Conservation (phyloP, 345 rosid genomes). For the Populus pruinosa region DNA sequence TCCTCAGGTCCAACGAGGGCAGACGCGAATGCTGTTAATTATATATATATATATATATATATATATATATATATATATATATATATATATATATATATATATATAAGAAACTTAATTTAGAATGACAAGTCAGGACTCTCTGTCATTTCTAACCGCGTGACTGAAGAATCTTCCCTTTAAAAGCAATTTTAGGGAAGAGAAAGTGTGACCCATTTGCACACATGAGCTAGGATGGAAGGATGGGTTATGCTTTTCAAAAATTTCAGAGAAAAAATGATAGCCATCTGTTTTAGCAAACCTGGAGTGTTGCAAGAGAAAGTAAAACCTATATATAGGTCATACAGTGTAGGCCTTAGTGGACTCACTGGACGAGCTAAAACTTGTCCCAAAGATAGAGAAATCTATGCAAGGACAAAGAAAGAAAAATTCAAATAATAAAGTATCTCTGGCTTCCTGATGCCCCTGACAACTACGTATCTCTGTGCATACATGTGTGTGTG, state of each 20-base stretch:
- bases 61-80: no score
- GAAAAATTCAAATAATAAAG: slow-evolving; percentile 22
- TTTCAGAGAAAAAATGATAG: slow-evolving; percentile 19
- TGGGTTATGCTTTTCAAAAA: slow-evolving; percentile 35
- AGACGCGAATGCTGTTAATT: background rate
- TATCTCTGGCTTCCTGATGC: slow-evolving; percentile 42
- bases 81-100: background rate
- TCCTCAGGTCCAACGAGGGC: background rate
- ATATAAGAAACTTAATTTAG: background rate
- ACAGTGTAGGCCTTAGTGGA: background rate
- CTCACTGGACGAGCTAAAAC: slow-evolving; percentile 14
- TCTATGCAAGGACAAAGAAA: slow-evolving; percentile 24
- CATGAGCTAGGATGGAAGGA: slow-evolving; percentile 9
- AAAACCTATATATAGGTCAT: background rate
- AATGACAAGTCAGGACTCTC: background rate
- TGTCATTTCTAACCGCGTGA: slow-evolving; percentile 1
- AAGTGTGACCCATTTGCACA: slow-evolving; percentile 8
- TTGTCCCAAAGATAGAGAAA: slow-evolving; percentile 12
- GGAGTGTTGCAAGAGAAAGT: background rate
- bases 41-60: no score
- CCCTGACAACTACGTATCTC: slow-evolving; percentile 49
- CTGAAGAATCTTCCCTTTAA: slow-evolving; percentile 18
- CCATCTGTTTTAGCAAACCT: slow-evolving; percentile 31
- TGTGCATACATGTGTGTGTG: slow-evolving; percentile 5
- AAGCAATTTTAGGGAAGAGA: slow-evolving; percentile 18